Base-by-base conservation (phyloP, 225 moss, liverwort and hornwort species). In the Marchantia polymorpha region DNA sequence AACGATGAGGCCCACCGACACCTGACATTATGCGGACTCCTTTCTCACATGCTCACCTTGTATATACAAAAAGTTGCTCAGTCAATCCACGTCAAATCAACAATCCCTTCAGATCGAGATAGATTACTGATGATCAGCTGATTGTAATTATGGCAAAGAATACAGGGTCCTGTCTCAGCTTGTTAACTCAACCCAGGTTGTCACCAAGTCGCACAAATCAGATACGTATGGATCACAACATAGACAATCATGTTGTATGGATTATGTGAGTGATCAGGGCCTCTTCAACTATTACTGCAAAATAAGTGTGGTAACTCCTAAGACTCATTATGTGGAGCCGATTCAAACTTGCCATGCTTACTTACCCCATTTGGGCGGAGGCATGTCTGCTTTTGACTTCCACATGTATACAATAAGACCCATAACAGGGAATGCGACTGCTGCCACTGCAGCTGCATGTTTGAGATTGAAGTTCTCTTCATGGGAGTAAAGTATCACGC, bases 291-390 rank as follows among this genome's bases (percentile, higher is more conserved):
- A 82, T 79, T 72, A 76, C 67, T 79, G 80, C 58, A 82, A 76
- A 80, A 70, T 80, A 54, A 73, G 54, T 69, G 80, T 74, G 22
- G 17, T 70, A 30, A 8, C n/a, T 74, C 49, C 14, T 72, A 50
- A 59, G 70, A 79, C 75, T 69, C 78, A 48, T 79, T 77, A 77
- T 72, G 65, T 80, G 76, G 77, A 73, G 63, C 85, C 80, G 50
- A 22, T 39, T 50, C 50, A 73, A 64, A 80, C 48, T 66, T 82
- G 77, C 72, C 80, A 79, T 81, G 49, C 52, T 50, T 49, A 84
- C 87, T 81, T 87, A 87, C 87, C 87, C 87, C 87, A 87, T 50
- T 87, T 84, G 63, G 87, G 83, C 51, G 84, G 82, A 82, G 83
- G 87, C 72, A 84, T 82, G 77, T 87, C 84, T 80, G 84, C 79